Evolutionary conservation across 2,329 filamentous ascomycete genomes (phyloP), one percentile per base, ranked within the genome.

Genomic region (Penicillium sp.): DNA sequence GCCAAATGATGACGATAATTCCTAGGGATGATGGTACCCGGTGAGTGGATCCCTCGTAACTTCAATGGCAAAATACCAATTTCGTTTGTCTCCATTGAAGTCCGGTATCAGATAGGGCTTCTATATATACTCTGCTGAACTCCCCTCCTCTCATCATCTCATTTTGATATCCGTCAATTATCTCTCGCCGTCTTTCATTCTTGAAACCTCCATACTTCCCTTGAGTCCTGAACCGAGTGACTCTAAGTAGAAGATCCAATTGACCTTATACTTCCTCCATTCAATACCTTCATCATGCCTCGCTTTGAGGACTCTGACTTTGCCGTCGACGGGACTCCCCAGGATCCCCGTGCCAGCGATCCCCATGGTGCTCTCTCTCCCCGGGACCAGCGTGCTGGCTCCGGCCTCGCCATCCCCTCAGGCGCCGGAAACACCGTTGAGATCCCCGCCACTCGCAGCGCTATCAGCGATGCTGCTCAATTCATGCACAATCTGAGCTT

Each of bases 401-500:
- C 63, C 61, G 58, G 67, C 53, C 71, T 75, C 56, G 66, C 66
- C 59, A 75, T 74, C 52, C 79, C 80, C 30, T 73, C 73, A 39
- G 78, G 78, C 26, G 61, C 61, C 35, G 73, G 78, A 56, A 80
- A 79, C 50, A 78, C 84, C 40, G 82, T 90, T 65, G 87, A 90
- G 74, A 79, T 91, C 43, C 87, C 87, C 38, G 86, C 87, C 23
- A 82, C 85, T 51, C 77, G 85, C 61, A 88, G 84, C 50, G 82
- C 85, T 50, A 83, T 89, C 59, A 85, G 87, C 30, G 85, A 91
- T 74, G 84, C 83, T 26, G 75, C 81, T 41, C 79, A 81, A 61
- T 87, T 86, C 74, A 90, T 90, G 87, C 87, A 90, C 79, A 85
- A 83, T 66, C 78, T 91, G 66, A 88, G 84, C 65, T 75, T 86